Evolutionary conservation across 805 yeast genomes (phyloP), one percentile per base, ranked within the genome.

Genomic region (Kuraishia ogatae): DNA sequence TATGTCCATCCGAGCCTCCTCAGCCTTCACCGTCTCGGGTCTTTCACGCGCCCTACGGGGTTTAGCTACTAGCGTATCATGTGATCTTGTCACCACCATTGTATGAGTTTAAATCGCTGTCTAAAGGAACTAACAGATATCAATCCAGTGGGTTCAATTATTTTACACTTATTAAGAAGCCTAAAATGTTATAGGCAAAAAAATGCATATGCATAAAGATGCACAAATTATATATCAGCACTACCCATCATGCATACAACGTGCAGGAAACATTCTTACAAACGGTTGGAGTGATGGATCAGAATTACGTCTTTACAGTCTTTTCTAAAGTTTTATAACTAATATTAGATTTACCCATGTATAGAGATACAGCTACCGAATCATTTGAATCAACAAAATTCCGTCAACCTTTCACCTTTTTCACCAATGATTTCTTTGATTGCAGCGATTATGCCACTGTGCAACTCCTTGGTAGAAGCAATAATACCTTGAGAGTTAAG

Each of bases 401-500:
- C 53, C 35, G 60, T 66, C 47, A 70, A 55, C 10, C 60, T 54
- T 55, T 70, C 71, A 19, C 73, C 73, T 20, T 66, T 61, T 35
- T 64, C 69, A 10, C 73, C 73, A 35, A 70, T 61, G 13, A 70
- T 66, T 21, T 59, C 56, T 57, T 68, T 68, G 53, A 83, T 81
- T 2, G 83, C 78, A 13, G 64, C 66, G 47, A 85, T 76, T 2
- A 85, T 85, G 20, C 67, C 61, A 6, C 69, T 62, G 61, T 82
- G 84, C 15, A 84, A 67, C 11, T 69, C 70, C 46, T 67, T 69
- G 53, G 79, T 72, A 7, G 94, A 85, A 8, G 98, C 99, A 65
- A 94, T 84, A n/a, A 94, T 92, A 51, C 99, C 99, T 70, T 89
- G 86, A 56, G 96, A 88, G 54, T 77, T 66, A 59, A 94, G 78